Conservation (phyloP, 2,329 filamentous ascomycete species). For the Leptographium procerum region DNA sequence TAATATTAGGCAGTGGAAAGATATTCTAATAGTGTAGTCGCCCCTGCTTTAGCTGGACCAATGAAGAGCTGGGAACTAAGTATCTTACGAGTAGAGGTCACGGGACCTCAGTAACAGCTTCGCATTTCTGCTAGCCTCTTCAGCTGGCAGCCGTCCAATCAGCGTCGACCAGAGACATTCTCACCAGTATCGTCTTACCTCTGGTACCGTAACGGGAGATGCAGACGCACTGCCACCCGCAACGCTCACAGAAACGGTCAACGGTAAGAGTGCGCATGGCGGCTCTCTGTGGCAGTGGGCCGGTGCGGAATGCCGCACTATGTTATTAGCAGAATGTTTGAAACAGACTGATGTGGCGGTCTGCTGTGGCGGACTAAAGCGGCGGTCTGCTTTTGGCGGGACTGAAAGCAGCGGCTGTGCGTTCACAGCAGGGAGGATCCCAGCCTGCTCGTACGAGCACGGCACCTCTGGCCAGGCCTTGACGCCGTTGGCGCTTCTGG, state of each 20-base stretch:
- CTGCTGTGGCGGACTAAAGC: background rate
- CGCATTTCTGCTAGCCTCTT: background rate
- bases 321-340: too few relatives aligned
- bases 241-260: background rate
- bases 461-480: background rate
- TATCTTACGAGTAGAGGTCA: background rate
- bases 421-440: too few relatives aligned
- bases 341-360: too few relatives aligned
- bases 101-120: background rate
- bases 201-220: too few relatives aligned
- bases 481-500: background rate
- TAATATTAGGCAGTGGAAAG: background rate
- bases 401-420: too few relatives aligned
- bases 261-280: too few relatives aligned
- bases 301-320: too few relatives aligned
- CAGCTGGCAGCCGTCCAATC: background rate
- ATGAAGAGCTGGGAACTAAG: background rate
- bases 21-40: background rate
- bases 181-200: too few relatives aligned
- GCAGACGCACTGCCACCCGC: background rate
- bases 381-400: too few relatives aligned
- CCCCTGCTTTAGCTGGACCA: background rate
- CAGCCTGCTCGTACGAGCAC: too few relatives aligned
- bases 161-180: slow-evolving; percentile 1
- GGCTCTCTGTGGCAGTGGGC: background rate